Conservation (phyloP, 106 monocot genomes). For the Xerophyta viscosa region DNA sequence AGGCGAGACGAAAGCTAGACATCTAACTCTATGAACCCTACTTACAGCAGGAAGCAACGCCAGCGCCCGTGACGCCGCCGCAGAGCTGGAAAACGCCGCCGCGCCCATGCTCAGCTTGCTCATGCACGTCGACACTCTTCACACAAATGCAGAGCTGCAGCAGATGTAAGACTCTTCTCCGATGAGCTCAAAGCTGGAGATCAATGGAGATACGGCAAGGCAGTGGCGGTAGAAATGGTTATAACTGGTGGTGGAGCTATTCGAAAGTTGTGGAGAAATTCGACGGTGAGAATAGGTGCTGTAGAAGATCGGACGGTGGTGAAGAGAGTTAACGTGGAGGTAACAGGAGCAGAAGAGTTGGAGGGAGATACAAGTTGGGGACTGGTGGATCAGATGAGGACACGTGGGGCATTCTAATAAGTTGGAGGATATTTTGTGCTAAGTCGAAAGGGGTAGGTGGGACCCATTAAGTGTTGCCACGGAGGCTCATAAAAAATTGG, state of each 20-base stretch:
- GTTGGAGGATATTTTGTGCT: conserved; percentile 11
- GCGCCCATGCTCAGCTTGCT: conserved; percentile 38
- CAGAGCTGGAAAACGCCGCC: conserved; percentile 34
- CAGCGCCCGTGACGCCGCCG: conserved; percentile 19
- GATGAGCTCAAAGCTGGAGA: too few species aligned
- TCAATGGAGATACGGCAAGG: too few species aligned
- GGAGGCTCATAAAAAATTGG: too few species aligned
- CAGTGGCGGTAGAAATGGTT: too few species aligned
- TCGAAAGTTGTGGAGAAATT: too few species aligned
- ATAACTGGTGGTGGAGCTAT: too few species aligned
- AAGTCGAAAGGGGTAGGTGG: too few species aligned
- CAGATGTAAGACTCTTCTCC: too few species aligned
- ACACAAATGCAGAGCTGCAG: conserved; percentile 4
- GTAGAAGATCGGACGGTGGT: conserved; percentile 15
- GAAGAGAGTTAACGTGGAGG: conserved; percentile 12
- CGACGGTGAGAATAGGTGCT: conserved; percentile 7
- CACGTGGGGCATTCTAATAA: conserved; percentile 20
- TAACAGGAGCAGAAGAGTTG: neutral
- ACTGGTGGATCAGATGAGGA: conserved; percentile 11
- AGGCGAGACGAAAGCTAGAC: conserved; percentile 12
- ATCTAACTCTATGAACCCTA: neutral
- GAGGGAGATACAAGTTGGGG: neutral
- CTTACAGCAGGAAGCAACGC: conserved; percentile 10
- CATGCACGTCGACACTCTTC: neutral
- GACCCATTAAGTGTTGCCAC: too few species aligned